Base-by-base conservation (phyloP, 2,329 filamentous ascomycete species). In the Hypoxylon sp. region DNA sequence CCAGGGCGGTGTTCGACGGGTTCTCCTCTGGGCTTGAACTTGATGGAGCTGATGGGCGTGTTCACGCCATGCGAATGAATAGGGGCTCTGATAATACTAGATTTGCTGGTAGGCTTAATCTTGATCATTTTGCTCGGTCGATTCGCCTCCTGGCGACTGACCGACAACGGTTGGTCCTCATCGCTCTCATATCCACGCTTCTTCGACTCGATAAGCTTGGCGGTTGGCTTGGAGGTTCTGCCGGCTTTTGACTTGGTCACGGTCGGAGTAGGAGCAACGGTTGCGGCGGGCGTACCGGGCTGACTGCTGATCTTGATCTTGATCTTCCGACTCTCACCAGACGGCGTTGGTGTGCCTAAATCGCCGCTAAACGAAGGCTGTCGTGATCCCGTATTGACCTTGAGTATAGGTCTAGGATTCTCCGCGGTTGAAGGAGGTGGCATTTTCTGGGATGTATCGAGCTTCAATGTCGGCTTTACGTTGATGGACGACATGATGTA, bases 1-100 rank as follows among this genome's bases (percentile, higher is more conserved):
- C 96, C 96, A 1, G 89, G 87, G 4, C 90, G 90, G 70, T 93
- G 88, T 33, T 87, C 83, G 5, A 92, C 91, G 1, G 88, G 85
- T 70, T 89, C 87, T n/a, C 91, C 91, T 73, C 90, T 89, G 53
- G 88, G 84, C 75, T 90, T 91, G 63, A 93, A 81, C 59, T 87
- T 87, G 62, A 90, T 77, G 33, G 68, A 58, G 31, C 63, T 74
- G 4, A 74, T 54, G 65, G 82, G 33, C 78, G 83, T 67, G 81
- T 81, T 35, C 74, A 78, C 58, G 70, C 75, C 19, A 6, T 78
- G 50, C 67, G 77, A 77, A 71, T 60, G 75, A 73, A 65, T 71
- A 70, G 68, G 63, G 19, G n/a, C 37, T 17, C n/a, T 42, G 37
- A n/a, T 9, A n/a, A 42, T 17, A 42, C 17, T 42, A 8, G n/a